Conservation (phyloP, 2,329 filamentous ascomycete genomes). For the Ilyonectria robusta region DNA sequence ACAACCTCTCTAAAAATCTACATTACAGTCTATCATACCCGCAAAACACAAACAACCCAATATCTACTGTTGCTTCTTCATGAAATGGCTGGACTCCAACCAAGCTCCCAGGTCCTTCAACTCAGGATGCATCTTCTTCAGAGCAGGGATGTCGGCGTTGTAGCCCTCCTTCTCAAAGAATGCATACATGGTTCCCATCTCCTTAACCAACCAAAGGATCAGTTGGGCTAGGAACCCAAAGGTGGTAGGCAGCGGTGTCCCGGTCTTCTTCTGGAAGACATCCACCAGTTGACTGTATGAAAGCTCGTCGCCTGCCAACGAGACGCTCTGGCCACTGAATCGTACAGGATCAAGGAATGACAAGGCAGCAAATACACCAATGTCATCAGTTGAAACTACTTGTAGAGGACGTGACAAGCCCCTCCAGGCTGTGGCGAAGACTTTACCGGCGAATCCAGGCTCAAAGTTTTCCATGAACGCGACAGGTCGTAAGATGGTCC, state of each 20-base stretch:
- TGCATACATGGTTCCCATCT: constrained; percentile 54
- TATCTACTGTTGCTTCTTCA: not conserved
- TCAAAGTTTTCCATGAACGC: constrained; percentile 59
- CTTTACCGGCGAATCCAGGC: constrained; percentile 48
- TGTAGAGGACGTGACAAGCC: constrained; percentile 43
- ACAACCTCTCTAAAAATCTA: too few species aligned
- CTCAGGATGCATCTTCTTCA: constrained; percentile 20
- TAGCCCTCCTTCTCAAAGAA: constrained; percentile 57
- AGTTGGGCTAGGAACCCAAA: constrained; percentile 48
- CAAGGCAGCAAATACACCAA: constrained; percentile 56
- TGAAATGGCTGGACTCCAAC: constrained; percentile 7
- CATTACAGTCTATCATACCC: too few species aligned
- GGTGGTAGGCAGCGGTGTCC: constrained; percentile 48
- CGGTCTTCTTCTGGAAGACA: constrained; percentile 52
- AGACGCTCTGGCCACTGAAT: constrained; percentile 52
- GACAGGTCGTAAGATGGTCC: constrained; percentile 56
- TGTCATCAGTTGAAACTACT: constrained; percentile 49
- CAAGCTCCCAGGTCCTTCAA: constrained; percentile 17
- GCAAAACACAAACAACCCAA: too few species aligned
- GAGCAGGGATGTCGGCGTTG: constrained; percentile 49
- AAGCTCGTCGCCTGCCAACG: constrained; percentile 59
- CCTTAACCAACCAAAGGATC: constrained; percentile 48
- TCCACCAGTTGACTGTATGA: constrained; percentile 49
- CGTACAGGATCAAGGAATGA: constrained; percentile 51
- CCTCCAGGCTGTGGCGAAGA: constrained; percentile 53